Conservation (phyloP, 2,329 filamentous ascomycete genomes). For the Fusarium sp. region DNA sequence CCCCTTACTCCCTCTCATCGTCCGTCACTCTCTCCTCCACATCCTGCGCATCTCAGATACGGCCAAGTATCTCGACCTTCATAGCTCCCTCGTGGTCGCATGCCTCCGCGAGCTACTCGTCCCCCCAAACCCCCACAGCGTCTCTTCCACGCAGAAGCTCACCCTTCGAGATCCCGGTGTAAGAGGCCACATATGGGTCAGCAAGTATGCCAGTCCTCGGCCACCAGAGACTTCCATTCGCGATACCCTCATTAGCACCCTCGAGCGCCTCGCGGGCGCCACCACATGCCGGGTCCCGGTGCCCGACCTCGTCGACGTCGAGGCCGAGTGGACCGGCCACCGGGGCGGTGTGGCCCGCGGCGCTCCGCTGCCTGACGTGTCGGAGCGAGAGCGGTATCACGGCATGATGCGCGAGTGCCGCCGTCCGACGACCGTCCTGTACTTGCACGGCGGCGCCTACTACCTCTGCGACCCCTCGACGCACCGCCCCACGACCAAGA, state of each 20-base stretch:
- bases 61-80: constrained; percentile 81
- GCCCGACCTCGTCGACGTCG: constrained; percentile 67
- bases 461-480: constrained; percentile 78
- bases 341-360: constrained; percentile 64
- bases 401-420: constrained; percentile 75
- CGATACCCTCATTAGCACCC: constrained; percentile 68
- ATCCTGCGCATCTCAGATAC: constrained; percentile 76
- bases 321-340: constrained; percentile 83
- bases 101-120: constrained; percentile 75
- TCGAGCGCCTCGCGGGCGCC: constrained; percentile 51
- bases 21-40: constrained; percentile 73
- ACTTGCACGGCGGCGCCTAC: constrained; percentile 82
- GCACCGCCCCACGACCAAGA: constrained; percentile 69
- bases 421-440: constrained; percentile 74
- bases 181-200: constrained; percentile 86
- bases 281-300: constrained; percentile 43
- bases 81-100: constrained; percentile 77
- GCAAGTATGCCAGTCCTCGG: constrained; percentile 72
- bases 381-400: constrained; percentile 73
- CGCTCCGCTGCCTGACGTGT: constrained; percentile 65
- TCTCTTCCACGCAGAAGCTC: constrained; percentile 73
- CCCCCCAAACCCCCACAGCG: constrained; percentile 58
- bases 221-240: constrained; percentile 68
- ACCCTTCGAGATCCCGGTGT: constrained; percentile 73
- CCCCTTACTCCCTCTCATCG: constrained; percentile 70